Evolutionary conservation across 202 grass and related monocot genomes (phyloP).

Genomic region (Bolboschoenoplectus hybrid): DNA sequence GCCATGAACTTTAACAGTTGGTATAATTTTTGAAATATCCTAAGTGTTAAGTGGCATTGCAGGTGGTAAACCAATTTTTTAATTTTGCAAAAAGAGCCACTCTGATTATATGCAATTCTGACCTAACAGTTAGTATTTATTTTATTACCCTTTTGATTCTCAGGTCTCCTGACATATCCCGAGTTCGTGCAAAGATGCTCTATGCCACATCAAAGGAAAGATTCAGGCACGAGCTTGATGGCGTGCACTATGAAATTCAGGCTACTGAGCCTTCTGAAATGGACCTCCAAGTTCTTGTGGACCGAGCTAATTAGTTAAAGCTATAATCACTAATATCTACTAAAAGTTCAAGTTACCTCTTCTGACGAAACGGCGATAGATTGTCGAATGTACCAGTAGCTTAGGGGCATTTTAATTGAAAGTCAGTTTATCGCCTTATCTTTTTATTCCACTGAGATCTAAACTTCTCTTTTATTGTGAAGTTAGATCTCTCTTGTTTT

Average conservation of each 20-base stretch:
- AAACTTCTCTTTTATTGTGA: constrained; percentile 32
- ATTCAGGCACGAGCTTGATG: constrained; percentile 51
- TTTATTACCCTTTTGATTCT: not conserved
- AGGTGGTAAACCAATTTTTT: not conserved
- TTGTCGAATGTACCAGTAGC: constrained; percentile 9
- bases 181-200: constrained; percentile 52
- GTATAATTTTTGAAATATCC: constrained; percentile 10
- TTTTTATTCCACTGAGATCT: constrained; percentile 18
- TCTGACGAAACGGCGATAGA: not conserved
- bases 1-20: not conserved
- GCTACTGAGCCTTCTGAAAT: constrained; percentile 50
- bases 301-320: constrained; percentile 40
- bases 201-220: constrained; percentile 55
- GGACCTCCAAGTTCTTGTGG: constrained; percentile 51
- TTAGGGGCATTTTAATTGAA: not conserved
- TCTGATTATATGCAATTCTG: not conserved
- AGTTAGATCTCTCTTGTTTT: not conserved
- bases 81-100: not conserved
- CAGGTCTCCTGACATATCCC: constrained; percentile 52
- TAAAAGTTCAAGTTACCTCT: not conserved
- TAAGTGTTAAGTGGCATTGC: not conserved
- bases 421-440: not conserved
- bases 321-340: not conserved
- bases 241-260: constrained; percentile 59
- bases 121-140: not conserved